Percentiles rank a stretch among this genome's conserved stretches.
Conservation (phyloP, 2,329 filamentous ascomycete genomes). For the Ceratocystis lukuohia region DNA sequence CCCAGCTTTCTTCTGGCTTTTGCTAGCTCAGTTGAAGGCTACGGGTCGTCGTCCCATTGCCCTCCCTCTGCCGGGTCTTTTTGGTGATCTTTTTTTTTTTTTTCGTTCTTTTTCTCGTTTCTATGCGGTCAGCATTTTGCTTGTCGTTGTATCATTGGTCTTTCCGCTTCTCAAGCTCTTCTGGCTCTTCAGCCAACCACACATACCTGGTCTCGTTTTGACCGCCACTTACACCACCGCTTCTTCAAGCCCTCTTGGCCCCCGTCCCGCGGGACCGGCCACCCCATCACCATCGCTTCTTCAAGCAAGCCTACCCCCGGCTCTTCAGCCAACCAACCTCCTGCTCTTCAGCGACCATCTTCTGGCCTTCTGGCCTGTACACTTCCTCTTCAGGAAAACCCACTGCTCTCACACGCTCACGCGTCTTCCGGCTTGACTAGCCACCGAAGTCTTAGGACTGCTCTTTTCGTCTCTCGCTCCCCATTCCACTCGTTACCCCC, state of each 20-base stretch:
- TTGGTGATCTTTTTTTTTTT: background rate
- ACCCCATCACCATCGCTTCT: background rate
- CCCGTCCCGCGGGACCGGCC: background rate
- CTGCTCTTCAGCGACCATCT: background rate
- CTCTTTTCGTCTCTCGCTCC: background rate
- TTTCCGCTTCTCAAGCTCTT: background rate
- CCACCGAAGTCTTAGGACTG: background rate
- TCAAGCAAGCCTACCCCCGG: background rate
- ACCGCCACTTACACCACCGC: conserved; percentile 3
- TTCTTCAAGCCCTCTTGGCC: conserved; percentile 1
- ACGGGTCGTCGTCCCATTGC: background rate
- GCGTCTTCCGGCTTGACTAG: background rate
- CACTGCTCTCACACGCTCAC: background rate
- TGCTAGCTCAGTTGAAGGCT: background rate
- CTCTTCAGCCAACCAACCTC: conserved; percentile 4
- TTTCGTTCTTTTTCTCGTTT: background rate
- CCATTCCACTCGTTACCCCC: conserved; percentile 4
- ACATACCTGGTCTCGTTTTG: background rate
- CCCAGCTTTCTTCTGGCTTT: conserved; percentile 3
- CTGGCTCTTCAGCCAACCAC: background rate
- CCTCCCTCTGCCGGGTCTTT: background rate
- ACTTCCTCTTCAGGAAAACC: background rate
- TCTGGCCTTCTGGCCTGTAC: background rate
- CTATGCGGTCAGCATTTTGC: background rate
- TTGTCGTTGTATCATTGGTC: background rate